phyloP scores from a whole-genome alignment of 2,329 filamentous ascomycete genomes.

The Fusarium irregulare region DNA sequence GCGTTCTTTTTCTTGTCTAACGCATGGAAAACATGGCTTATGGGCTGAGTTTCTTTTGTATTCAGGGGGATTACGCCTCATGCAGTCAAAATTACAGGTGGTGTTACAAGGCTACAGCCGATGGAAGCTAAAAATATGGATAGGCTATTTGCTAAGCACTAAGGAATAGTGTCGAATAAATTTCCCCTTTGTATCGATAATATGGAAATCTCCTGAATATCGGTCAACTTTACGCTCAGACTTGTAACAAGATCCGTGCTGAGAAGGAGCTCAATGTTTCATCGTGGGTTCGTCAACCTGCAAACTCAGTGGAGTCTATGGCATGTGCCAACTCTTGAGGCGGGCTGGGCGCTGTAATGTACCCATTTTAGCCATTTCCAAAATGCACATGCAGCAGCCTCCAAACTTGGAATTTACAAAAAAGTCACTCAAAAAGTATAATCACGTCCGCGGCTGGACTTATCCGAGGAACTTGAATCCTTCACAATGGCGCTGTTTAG shows the following conservation, averaged over 20 bases:
- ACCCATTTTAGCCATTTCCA: neutral
- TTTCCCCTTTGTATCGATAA: neutral
- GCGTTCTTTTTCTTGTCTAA: neutral
- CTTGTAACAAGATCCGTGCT: conserved; percentile 8
- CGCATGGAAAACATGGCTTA: neutral
- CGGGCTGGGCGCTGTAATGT: conserved; percentile 10
- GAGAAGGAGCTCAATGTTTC: conserved; percentile 19
- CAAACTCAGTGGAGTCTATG: neutral
- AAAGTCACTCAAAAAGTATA: neutral
- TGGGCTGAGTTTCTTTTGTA: neutral
- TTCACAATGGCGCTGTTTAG: neutral
- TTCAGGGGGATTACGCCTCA: conserved; percentile 3
- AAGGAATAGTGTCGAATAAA: neutral
- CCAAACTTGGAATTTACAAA: neutral
- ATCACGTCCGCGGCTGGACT: neutral
- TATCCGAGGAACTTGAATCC: neutral
- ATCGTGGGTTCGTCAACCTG: conserved; percentile 18
- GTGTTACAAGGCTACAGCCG: neutral
- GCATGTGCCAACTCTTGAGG: conserved; percentile 3
- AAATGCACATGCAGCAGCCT: neutral
- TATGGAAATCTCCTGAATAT: conserved; percentile 5
- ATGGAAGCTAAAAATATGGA: neutral
- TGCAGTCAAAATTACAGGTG: neutral
- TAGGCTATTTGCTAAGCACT: neutral
- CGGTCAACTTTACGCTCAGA: neutral